A percentile compares a stretch with the other conserved stretches of the same genome.
Evolutionary conservation across 345 rosid genomes (phyloP).

Genomic region (Citrus mangshanensis): DNA sequence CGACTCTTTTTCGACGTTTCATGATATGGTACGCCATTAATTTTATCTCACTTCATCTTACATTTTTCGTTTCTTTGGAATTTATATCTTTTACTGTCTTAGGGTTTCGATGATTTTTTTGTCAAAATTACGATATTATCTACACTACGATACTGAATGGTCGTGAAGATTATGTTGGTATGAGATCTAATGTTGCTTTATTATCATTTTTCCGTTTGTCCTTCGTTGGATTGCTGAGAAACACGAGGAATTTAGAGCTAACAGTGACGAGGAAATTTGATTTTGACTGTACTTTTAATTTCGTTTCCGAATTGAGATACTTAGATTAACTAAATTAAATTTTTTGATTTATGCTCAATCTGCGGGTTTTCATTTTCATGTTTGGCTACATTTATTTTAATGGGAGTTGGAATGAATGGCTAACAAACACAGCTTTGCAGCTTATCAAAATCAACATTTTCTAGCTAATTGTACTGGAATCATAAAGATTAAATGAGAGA

Average conservation of each 20-base stretch:
- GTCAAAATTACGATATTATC: neutral
- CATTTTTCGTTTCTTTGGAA: neutral
- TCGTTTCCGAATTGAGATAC: neutral
- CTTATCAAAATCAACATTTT: neutral
- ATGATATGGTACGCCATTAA: slow-evolving; percentile 24
- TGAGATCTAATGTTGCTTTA: slow-evolving; percentile 12
- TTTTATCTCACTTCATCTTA: neutral
- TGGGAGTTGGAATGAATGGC: neutral
- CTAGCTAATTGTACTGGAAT: neutral
- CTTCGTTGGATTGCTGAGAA: slow-evolving; percentile 1
- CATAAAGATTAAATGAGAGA: neutral
- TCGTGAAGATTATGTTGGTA: neutral
- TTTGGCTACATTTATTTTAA: neutral
- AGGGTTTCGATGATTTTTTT: neutral
- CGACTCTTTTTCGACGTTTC: slow-evolving; percentile 16
- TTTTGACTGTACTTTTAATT: neutral
- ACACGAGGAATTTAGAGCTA: neutral
- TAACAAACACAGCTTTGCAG: neutral
- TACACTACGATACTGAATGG: neutral
- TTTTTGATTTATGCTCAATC: neutral
- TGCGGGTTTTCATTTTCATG: neutral
- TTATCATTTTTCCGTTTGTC: neutral
- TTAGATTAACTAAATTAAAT: neutral
- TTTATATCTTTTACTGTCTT: neutral
- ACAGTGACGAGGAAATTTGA: neutral